Percentiles rank a stretch among this genome's conserved stretches.
Evolutionary conservation across 1,139 yeast species (phyloP).

Genomic region (Geotrichum australiense): DNA sequence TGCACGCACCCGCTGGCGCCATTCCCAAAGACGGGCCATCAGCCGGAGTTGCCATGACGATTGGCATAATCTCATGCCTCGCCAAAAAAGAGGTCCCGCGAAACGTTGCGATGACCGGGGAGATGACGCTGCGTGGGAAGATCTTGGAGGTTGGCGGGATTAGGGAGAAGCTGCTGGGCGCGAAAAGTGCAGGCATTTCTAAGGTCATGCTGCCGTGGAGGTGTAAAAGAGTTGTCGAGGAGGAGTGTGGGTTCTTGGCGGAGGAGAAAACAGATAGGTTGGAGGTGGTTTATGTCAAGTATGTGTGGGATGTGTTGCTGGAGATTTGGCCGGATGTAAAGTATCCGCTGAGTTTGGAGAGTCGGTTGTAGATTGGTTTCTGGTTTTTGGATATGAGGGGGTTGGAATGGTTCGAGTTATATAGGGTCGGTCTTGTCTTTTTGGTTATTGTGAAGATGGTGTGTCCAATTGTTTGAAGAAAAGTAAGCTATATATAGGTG

Average conservation of each 20-base stretch:
- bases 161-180: constrained; percentile 77
- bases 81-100: constrained; percentile 60
- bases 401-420: too few relatives aligned
- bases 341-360: constrained; percentile 16
- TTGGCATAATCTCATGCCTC: constrained; percentile 67
- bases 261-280: constrained; percentile 53
- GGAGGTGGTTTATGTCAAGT: constrained; percentile 57
- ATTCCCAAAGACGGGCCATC: constrained; percentile 89
- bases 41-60: constrained; percentile 87
- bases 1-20: constrained; percentile 89
- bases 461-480: too few relatives aligned
- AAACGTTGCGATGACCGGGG: constrained; percentile 88
- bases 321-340: constrained; percentile 48
- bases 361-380: too few relatives aligned
- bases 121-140: constrained; percentile 77
- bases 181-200: constrained; percentile 63
- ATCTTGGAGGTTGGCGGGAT: constrained; percentile 88
- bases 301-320: constrained; percentile 68
- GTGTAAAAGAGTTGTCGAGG: constrained; percentile 65
- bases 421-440: too few relatives aligned
- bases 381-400: too few relatives aligned
- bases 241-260: constrained; percentile 40
- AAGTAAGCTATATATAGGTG: too few relatives aligned
- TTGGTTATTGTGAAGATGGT: too few relatives aligned
- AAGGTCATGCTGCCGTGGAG: constrained; percentile 62